Evolutionary conservation across 805 yeast species (phyloP).

Genomic region (Teunomyces lycoperdinae): DNA sequence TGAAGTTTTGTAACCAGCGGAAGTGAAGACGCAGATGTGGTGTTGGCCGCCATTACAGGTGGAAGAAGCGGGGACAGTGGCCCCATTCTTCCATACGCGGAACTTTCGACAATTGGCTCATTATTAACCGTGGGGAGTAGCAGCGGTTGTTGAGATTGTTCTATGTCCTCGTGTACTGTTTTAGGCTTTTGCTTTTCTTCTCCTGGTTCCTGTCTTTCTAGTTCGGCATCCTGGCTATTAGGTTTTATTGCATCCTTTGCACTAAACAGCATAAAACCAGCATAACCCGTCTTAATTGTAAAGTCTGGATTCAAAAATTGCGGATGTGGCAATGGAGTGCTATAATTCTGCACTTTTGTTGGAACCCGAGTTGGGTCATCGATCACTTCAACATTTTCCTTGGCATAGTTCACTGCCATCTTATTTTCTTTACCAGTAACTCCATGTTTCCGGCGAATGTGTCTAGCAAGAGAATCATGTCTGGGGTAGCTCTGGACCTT

Average conservation of each 20-base stretch:
- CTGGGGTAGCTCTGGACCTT: constrained; percentile 42
- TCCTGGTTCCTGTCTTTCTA: not conserved
- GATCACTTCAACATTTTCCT: constrained; percentile 38
- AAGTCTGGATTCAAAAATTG: constrained; percentile 28
- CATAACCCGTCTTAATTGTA: constrained; percentile 26
- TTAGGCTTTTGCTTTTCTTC: not conserved
- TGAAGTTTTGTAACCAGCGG: not conserved
- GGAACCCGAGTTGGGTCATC: constrained; percentile 24
- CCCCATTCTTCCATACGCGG: not conserved
- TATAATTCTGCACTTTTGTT: constrained; percentile 10
- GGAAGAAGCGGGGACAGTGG: not conserved
- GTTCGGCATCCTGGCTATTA: not conserved
- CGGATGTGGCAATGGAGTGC: constrained; percentile 28
- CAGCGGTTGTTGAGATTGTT: not conserved
- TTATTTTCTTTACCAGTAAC: constrained; percentile 44
- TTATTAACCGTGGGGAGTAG: no score
- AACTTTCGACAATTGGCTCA: not conserved
- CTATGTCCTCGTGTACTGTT: not conserved
- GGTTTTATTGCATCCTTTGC: constrained; percentile 7
- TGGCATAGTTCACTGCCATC: constrained; percentile 43
- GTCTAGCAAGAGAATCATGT: constrained; percentile 44
- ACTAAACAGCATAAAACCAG: constrained; percentile 30
- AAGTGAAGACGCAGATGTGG: not conserved
- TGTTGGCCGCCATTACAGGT: not conserved
- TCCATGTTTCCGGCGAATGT: constrained; percentile 43